These are phyloP conservation scores for Talaromyces marneffei DNA, from an alignment of 2,329 filamentous ascomycete species.

Conservation along the genomic window DNA sequence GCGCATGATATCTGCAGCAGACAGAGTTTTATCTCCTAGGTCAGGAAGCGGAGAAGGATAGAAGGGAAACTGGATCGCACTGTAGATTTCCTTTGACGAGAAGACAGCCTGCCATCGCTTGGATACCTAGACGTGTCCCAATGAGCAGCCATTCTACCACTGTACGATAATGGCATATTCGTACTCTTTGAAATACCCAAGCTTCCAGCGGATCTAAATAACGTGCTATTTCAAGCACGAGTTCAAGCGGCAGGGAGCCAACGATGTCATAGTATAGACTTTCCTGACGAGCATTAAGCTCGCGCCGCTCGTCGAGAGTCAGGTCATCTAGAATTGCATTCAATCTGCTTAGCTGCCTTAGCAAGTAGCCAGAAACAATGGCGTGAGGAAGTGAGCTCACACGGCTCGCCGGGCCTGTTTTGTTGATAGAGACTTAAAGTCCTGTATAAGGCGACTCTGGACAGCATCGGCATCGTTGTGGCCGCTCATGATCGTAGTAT, in stretches of 20 bases:
- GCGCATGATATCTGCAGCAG: not conserved
- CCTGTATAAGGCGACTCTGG: not conserved
- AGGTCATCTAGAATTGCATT: conserved; percentile 26
- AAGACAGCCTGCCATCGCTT: conserved; percentile 28
- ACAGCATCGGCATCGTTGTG: not conserved
- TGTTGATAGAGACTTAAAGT: conserved; percentile 22
- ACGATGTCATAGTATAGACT: conserved; percentile 31
- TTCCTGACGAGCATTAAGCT: conserved; percentile 20
- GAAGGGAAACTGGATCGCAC: conserved; percentile 14
- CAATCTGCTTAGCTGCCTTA: conserved; percentile 19
- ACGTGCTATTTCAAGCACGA: conserved; percentile 24
- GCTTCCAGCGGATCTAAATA: conserved; percentile 26
- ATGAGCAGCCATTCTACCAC: not conserved
- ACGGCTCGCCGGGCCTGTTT: conserved; percentile 19
- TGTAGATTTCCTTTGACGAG: conserved; percentile 22
- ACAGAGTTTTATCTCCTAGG: not conserved
- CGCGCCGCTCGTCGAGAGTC: conserved; percentile 27
- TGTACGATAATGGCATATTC: not conserved
- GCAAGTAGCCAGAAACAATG: not conserved
- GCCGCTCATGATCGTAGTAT: not conserved
- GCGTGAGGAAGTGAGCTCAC: conserved; percentile 13
- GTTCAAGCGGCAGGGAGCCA: conserved; percentile 27
- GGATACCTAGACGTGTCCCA: conserved; percentile 25
- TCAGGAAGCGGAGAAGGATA: conserved; percentile 9
- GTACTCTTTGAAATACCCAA: conserved; percentile 27